Conservation (phyloP, 371 early-diverging fungal genomes). For the Circinella umbellata region DNA sequence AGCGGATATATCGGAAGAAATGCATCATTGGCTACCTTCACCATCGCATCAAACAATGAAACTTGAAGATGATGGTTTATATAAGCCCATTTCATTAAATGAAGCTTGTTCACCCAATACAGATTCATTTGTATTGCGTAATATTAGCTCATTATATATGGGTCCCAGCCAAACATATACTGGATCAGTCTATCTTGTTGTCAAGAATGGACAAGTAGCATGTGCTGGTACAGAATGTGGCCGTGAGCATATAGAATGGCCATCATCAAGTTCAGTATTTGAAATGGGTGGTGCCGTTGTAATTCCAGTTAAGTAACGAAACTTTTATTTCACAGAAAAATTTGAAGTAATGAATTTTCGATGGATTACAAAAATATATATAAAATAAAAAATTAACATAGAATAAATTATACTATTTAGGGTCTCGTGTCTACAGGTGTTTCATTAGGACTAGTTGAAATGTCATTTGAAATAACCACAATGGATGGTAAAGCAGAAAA, state of each 20-base stretch:
- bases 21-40: slow-evolving; percentile 30
- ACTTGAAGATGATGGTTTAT: slow-evolving; percentile 46
- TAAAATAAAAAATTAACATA: not conserved
- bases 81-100: slow-evolving; percentile 30
- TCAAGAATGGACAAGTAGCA: slow-evolving; percentile 52
- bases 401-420: slow-evolving; percentile 18
- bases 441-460: slow-evolving; percentile 62
- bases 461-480: slow-evolving; percentile 57
- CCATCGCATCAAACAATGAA: slow-evolving; percentile 34
- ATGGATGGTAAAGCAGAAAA: slow-evolving; percentile 57
- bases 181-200: slow-evolving; percentile 26
- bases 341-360: too few species aligned
- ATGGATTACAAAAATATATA: too few species aligned
- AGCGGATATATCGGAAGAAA: not conserved
- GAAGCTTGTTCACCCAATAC: slow-evolving; percentile 34
- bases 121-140: slow-evolving; percentile 52
- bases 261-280: slow-evolving; percentile 41
- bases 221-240: slow-evolving; percentile 61
- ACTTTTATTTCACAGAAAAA: not conserved
- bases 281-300: slow-evolving; percentile 52
- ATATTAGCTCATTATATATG: slow-evolving; percentile 52
- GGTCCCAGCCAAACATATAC: slow-evolving; percentile 18
- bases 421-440: slow-evolving; percentile 60
- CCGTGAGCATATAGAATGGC: slow-evolving; percentile 45
- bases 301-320: slow-evolving; percentile 37